A percentile compares a stretch with the other conserved stretches of the same genome.
These are phyloP conservation scores for Pilasporangium apinafurcum DNA, from an alignment of 352 stramenopile genomes.

Conservation along the genomic window DNA sequence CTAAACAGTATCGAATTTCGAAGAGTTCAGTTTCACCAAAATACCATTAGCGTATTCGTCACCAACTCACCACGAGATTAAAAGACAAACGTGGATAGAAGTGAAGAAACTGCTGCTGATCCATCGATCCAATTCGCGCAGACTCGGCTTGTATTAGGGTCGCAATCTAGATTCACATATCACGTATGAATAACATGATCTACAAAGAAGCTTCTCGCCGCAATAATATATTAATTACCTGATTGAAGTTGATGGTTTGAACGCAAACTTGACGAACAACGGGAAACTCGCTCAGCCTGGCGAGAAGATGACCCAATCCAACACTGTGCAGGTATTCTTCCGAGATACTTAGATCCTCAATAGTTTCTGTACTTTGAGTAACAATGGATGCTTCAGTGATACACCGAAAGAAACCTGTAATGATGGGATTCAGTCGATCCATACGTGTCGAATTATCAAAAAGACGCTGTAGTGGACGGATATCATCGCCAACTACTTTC, in stretches of 20 bases:
- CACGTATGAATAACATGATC: not conserved
- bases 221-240: conserved; percentile 39
- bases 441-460: conserved; percentile 31
- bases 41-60: not conserved
- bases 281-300: conserved; percentile 46
- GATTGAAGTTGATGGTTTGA: conserved; percentile 59
- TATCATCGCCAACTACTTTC: conserved; percentile 55
- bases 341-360: conserved; percentile 34
- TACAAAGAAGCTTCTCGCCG: not conserved
- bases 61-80: conserved; percentile 53
- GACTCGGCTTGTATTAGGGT: conserved; percentile 65
- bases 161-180: conserved; percentile 18
- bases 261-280: conserved; percentile 42
- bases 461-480: conserved; percentile 30
- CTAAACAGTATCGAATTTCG: conserved; percentile 11
- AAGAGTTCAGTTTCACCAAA: not conserved
- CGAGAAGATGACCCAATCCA: conserved; percentile 47
- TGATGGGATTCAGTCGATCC: conserved; percentile 35
- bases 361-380: conserved; percentile 33
- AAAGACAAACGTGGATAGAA: conserved; percentile 72
- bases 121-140: conserved; percentile 34
- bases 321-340: conserved; percentile 71
- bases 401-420: conserved; percentile 50
- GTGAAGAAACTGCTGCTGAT: conserved; percentile 37
- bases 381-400: conserved; percentile 34